phyloP scores from a whole-genome alignment of 116 monocot species.

The Cymodocea nodosa region DNA sequence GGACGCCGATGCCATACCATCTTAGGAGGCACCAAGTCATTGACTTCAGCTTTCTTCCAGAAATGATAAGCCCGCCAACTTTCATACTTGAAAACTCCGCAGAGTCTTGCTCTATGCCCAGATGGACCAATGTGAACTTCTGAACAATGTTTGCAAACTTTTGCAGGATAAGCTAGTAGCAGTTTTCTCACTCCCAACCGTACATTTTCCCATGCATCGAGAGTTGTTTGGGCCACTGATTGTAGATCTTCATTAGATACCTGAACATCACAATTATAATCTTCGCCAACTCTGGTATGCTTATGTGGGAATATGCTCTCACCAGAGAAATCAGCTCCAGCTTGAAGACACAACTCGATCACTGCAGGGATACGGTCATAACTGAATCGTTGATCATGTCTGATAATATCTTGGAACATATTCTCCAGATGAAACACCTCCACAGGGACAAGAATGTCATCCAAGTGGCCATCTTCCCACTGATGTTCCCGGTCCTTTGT shows the following conservation, averaged over 20 bases:
- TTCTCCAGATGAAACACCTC: slow-evolving; percentile 58
- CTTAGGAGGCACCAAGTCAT: slow-evolving; percentile 61
- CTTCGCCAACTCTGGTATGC: background rate
- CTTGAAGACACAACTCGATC: slow-evolving; percentile 78
- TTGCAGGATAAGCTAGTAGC: slow-evolving; percentile 69
- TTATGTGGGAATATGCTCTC: slow-evolving; percentile 10
- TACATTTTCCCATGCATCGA: slow-evolving; percentile 79
- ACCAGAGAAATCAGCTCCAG: slow-evolving; percentile 45
- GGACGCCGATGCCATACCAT: slow-evolving; percentile 81
- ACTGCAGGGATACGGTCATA: slow-evolving; percentile 64
- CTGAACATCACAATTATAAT: background rate
- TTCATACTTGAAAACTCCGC: slow-evolving; percentile 80
- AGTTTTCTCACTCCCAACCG: slow-evolving; percentile 66
- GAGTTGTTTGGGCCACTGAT: slow-evolving; percentile 37
- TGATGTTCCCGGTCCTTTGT: slow-evolving; percentile 35
- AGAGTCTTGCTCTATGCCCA: slow-evolving; percentile 69
- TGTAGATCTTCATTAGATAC: slow-evolving; percentile 11
- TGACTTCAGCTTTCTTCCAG: slow-evolving; percentile 73
- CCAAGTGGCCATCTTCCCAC: slow-evolving; percentile 42
- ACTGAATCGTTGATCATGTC: slow-evolving; percentile 71
- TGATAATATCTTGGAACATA: slow-evolving; percentile 65
- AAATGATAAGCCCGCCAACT: slow-evolving; percentile 62
- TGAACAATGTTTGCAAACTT: slow-evolving; percentile 72
- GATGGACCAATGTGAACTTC: slow-evolving; percentile 92
- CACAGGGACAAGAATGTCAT: slow-evolving; percentile 61